phyloP scores from a whole-genome alignment of 2,329 filamentous ascomycete species.

The Diaporthe humulicola region DNA sequence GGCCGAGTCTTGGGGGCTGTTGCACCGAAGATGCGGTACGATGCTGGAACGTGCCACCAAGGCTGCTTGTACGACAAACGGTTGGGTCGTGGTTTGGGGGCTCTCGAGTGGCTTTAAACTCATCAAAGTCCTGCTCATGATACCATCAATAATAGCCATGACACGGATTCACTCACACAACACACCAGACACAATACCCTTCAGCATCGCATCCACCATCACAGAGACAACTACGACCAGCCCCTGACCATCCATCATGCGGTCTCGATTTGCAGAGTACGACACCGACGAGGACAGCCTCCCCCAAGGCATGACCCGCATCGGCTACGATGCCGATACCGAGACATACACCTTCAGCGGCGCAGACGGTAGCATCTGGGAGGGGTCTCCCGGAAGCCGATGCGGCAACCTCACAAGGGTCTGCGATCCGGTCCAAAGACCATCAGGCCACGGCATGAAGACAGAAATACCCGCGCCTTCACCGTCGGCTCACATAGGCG shows the following conservation, averaged over 20 bases:
- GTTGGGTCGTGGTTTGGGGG: not conserved
- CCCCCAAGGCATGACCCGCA: constrained; percentile 12
- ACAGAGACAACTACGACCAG: not conserved
- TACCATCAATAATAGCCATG: not conserved
- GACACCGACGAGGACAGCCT: constrained; percentile 5
- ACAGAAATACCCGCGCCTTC: not conserved
- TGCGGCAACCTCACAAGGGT: constrained; percentile 9
- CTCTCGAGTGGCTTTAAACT: constrained; percentile 3
- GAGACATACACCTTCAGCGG: constrained; percentile 13
- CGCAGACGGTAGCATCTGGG: constrained; percentile 18
- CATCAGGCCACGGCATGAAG: not conserved
- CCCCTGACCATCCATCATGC: not conserved
- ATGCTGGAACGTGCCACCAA: constrained; percentile 2
- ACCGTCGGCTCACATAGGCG: not conserved
- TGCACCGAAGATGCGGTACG: not conserved
- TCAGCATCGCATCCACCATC: not conserved
- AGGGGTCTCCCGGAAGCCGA: not conserved
- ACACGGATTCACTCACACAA: not conserved
- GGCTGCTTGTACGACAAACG: not conserved
- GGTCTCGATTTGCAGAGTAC: constrained; percentile 4
- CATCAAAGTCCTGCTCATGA: not conserved
- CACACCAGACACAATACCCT: not conserved
- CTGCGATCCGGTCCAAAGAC: not conserved
- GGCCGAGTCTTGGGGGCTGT: constrained; percentile 6
- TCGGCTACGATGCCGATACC: constrained; percentile 21